Evolutionary conservation across 2,329 filamentous ascomycete genomes (phyloP).

Genomic region (Dothideomycetes sp.): DNA sequence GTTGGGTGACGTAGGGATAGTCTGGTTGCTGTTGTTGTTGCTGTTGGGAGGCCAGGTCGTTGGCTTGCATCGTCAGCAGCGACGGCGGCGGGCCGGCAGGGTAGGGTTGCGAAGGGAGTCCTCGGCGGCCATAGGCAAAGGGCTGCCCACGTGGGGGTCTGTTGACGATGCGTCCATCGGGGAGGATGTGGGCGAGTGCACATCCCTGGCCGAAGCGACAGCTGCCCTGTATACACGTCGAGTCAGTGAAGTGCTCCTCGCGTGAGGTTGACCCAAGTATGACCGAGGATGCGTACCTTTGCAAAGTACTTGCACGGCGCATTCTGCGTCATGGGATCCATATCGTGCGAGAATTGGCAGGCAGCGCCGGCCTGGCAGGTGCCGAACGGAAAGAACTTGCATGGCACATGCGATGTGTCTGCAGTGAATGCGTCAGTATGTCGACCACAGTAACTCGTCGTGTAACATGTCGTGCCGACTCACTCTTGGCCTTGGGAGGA

Average conservation of each 20-base stretch:
- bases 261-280: neutral
- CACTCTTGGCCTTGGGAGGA: constrained; percentile 43
- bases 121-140: constrained; percentile 14
- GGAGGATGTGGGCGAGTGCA: constrained; percentile 89
- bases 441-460: too few species aligned
- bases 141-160: constrained; percentile 37
- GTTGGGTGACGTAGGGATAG: constrained; percentile 2
- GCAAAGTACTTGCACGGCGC: constrained; percentile 96
- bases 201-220: constrained; percentile 99
- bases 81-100: constrained; percentile 11
- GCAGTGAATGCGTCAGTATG: too few species aligned
- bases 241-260: constrained; percentile 19
- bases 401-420: constrained; percentile 96
- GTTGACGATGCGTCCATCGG: constrained; percentile 87
- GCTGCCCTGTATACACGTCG: constrained; percentile 58
- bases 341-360: constrained; percentile 92
- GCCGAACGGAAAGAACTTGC: constrained; percentile 98
- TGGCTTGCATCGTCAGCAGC: constrained; percentile 25
- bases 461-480: too few species aligned
- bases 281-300: constrained; percentile 57
- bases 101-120: constrained; percentile 8
- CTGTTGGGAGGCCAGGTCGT: constrained; percentile 12
- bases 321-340: constrained; percentile 73
- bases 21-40: constrained; percentile 10
- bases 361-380: constrained; percentile 92